phyloP scores from a whole-genome alignment of 805 yeast species.

The Sugiyamaella lignohabitans region DNA sequence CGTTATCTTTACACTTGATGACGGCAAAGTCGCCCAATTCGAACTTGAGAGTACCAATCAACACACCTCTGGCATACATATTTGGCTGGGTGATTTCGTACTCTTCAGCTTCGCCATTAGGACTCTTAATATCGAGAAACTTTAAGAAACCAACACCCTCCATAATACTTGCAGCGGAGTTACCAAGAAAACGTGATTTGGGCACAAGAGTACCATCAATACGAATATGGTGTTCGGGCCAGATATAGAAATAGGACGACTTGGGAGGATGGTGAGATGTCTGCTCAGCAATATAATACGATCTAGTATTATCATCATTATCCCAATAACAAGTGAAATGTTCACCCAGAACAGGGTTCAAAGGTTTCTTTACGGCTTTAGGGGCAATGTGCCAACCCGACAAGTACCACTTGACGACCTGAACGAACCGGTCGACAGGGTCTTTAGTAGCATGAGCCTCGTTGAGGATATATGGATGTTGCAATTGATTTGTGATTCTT shows the following conservation, averaged over 20 bases:
- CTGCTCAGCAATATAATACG: conserved; percentile 87
- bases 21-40: conserved; percentile 90
- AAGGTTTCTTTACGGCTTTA: conserved; percentile 94
- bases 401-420: conserved; percentile 81
- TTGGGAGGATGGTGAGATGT: conserved; percentile 99
- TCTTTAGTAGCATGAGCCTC: conserved; percentile 58
- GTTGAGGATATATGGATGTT: conserved; percentile 63
- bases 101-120: conserved; percentile 46
- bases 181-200: conserved; percentile 82
- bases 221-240: conserved; percentile 74
- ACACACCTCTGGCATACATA: conserved; percentile 86
- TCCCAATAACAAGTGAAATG: conserved; percentile 91
- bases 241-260: conserved; percentile 81
- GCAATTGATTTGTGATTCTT: conserved; percentile 82
- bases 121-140: conserved; percentile 51
- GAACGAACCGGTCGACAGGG: conserved; percentile 60
- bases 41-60: conserved; percentile 82
- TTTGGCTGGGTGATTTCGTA: conserved; percentile 92
- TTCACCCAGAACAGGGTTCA: conserved; percentile 93
- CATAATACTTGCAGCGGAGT: conserved; percentile 96
- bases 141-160: conserved; percentile 76
- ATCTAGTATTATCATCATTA: conserved; percentile 52
- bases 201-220: conserved; percentile 89
- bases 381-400: conserved; percentile 98
- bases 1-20: conserved; percentile 55